Evolutionary conservation across 2,329 filamentous ascomycete genomes (phyloP).

Genomic region (Claviceps fusiformis): DNA sequence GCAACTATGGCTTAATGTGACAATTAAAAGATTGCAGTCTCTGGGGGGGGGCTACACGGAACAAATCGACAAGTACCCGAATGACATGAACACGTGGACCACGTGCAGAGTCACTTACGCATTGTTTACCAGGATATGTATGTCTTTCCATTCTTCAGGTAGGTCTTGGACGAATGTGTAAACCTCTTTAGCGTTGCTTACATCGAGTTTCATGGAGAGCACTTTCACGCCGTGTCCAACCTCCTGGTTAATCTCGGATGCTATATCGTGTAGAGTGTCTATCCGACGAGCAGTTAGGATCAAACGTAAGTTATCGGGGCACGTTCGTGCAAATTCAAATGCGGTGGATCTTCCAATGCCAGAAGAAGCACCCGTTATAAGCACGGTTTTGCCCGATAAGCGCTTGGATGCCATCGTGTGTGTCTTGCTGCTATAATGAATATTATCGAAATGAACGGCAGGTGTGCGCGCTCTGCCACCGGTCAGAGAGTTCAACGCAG

Average conservation of each 20-base stretch:
- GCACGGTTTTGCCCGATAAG: slow-evolving; percentile 81
- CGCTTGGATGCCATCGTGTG: slow-evolving; percentile 43
- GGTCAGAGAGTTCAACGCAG: too few relatives aligned
- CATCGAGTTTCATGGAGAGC: slow-evolving; percentile 70
- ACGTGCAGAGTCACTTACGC: slow-evolving; percentile 46
- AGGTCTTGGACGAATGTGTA: slow-evolving; percentile 56
- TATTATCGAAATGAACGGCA: background rate
- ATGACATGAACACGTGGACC: background rate
- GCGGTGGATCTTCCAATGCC: slow-evolving; percentile 77
- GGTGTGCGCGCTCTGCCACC: background rate
- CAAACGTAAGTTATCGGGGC: slow-evolving; percentile 65
- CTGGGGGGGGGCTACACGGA: too few relatives aligned
- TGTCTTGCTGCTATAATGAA: background rate
- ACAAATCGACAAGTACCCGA: background rate
- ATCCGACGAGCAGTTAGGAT: slow-evolving; percentile 79
- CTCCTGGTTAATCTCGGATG: slow-evolving; percentile 61
- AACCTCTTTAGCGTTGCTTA: slow-evolving; percentile 67
- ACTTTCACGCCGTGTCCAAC: slow-evolving; percentile 72
- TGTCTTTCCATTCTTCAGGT: slow-evolving; percentile 69
- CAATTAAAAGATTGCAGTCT: background rate
- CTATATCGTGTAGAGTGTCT: slow-evolving; percentile 64
- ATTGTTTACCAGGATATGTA: slow-evolving; percentile 91
- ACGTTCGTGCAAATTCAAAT: slow-evolving; percentile 83
- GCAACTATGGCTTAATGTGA: background rate
- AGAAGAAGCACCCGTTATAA: slow-evolving; percentile 85